Evolutionary conservation across 306 rosid genomes (phyloP).

Genomic region (Morella rubra): DNA sequence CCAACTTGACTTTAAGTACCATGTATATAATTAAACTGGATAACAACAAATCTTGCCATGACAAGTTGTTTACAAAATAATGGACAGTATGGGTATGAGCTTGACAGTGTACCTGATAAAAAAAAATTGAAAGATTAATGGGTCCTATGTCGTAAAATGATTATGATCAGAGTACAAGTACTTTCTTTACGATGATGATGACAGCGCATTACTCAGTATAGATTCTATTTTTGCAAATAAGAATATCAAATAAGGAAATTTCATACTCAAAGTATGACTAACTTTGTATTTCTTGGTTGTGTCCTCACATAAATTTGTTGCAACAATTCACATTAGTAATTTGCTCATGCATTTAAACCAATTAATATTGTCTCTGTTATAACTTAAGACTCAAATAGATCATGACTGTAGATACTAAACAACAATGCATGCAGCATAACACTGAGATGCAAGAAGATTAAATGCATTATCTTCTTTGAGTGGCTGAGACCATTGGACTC

Average conservation of each 20-base stretch:
- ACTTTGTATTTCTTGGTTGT: no score
- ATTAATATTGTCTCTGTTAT: background rate
- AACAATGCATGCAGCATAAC: background rate
- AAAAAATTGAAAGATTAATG: background rate
- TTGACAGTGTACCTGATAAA: background rate
- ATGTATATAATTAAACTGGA: background rate
- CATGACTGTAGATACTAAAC: no score
- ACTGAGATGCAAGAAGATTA: background rate
- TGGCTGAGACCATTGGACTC: background rate
- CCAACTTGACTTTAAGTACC: background rate
- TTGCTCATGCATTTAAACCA: background rate
- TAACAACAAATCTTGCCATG: background rate
- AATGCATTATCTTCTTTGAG: background rate
- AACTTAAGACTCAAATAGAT: background rate
- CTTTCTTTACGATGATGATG: background rate
- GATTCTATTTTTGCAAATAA: no score
- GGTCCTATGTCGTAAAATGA: background rate
- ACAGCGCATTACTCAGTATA: background rate
- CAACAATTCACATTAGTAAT: background rate
- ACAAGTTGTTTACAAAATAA: background rate
- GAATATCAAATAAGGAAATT: no score
- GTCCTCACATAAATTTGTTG: no score
- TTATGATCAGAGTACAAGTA: background rate
- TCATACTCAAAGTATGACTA: no score
- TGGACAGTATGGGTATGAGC: background rate